Conservation (phyloP, 768 basidiomycete species). For the Boletus vermiculosoides region DNA sequence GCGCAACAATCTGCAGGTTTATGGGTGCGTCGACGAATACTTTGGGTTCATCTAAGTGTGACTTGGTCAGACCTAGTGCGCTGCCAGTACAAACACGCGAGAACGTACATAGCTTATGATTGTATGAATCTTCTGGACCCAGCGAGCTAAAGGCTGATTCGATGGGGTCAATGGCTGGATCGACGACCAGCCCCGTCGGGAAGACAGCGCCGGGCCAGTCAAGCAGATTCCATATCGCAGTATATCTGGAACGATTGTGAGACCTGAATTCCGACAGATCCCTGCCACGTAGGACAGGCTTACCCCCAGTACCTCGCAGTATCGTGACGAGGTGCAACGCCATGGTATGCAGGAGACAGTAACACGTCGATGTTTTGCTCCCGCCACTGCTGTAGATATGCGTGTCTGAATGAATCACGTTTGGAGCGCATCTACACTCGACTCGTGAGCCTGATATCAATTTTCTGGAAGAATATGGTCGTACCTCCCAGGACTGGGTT, state of each 20-base stretch:
- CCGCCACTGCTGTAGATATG: constrained; percentile 39
- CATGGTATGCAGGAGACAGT: constrained; percentile 36
- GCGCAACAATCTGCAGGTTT: constrained; percentile 23
- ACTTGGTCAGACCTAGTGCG: not conserved
- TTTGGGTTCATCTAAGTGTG: constrained; percentile 20
- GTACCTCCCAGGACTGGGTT: constrained; percentile 32
- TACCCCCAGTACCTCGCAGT: constrained; percentile 37
- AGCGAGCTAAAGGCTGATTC: constrained; percentile 9
- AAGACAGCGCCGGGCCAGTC: constrained; percentile 46
- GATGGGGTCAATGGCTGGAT: constrained; percentile 25
- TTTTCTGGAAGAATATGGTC: not conserved
- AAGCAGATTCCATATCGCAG: constrained; percentile 42
- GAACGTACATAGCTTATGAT: constrained; percentile 19
- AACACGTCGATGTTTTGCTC: constrained; percentile 40
- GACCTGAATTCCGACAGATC: not conserved
- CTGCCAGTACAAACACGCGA: not conserved
- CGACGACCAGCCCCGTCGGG: constrained; percentile 38
- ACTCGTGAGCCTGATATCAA: not conserved
- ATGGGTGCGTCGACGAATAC: constrained; percentile 19
- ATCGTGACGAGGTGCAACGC: constrained; percentile 39
- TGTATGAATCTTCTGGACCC: constrained; percentile 22
- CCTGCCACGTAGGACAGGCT: not conserved
- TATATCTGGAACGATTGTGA: constrained; percentile 31
- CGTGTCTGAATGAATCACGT: constrained; percentile 36
- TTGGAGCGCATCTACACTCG: constrained; percentile 25